Evolutionary conservation across 148 eudicot genomes (phyloP), one percentile per base, ranked within the genome.

Genomic region (Rhododendron kiyosumense): DNA sequence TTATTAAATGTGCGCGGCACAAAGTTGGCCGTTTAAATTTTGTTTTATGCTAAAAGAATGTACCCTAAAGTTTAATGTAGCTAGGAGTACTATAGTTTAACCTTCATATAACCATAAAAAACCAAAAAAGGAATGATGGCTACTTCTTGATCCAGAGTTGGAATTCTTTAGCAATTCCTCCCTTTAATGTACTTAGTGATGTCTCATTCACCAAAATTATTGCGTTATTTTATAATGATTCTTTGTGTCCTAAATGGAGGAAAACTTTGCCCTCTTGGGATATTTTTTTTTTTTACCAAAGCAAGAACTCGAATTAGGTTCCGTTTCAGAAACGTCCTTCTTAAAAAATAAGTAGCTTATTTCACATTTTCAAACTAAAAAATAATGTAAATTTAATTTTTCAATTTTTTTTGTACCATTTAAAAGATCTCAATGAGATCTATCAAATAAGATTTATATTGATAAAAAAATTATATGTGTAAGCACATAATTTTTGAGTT

Each of bases 101-200:
- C 26, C 34, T 3, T n/a, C 11, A 79, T 79, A 10, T 79, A 45
- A 79, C 49, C 61, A 49, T 79, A 79, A 14, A 48, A 26, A 49
- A 10, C 63, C 4, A 24, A 79, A 41, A 41, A 41, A 41, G 7
- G 45, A 41, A 6, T 41, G 45, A 41, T 41, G 13, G 18, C 61
- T 26, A 51, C 61, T 83, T 71, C 79, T 83, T 71, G 45, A 82
- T 69, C 79, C 30, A 28, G 12, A 26, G 48, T 67, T 83, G 28
- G 61, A 48, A 83, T 83, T 7, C 7, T 45, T 69, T 28, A 69
- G 34, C 30, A 4, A 83, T 65, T 65, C 73, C 78, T 17, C 45
- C 34, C 11, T n/a, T 65, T 41, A 41, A 2, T 83, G 1, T n/a
- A 61, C 6, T 41, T 41, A 82, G 48, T 15, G n/a, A 61, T 67